Evolutionary conservation across 2,329 filamentous ascomycete genomes (phyloP).

Genomic region (Fusarium palustre): DNA sequence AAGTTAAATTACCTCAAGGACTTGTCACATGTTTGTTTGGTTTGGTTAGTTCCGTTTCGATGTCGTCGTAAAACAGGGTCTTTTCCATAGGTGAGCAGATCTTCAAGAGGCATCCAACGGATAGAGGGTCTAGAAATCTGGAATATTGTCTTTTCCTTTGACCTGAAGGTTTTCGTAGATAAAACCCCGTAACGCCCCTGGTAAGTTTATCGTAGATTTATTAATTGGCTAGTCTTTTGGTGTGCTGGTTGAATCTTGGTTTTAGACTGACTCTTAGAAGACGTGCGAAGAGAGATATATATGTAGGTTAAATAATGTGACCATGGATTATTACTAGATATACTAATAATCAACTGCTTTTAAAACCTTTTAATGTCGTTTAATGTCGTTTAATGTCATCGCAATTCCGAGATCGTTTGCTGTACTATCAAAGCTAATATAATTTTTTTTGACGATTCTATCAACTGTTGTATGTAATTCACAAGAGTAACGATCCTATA

Average conservation of each 20-base stretch:
- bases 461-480: background rate
- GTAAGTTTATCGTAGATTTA: background rate
- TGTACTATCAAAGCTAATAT: background rate
- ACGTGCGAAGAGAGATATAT: background rate
- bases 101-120: constrained; percentile 18
- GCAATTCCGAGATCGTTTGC: too few species aligned
- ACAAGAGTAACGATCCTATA: background rate
- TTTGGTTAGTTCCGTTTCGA: constrained; percentile 19
- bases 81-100: constrained; percentile 1
- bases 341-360: background rate
- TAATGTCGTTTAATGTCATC: too few species aligned
- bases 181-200: background rate
- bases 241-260: background rate
- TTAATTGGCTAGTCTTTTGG: background rate
- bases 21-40: constrained; percentile 12
- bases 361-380: background rate
- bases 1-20: constrained; percentile 13
- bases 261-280: background rate
- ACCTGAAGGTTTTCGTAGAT: background rate
- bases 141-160: background rate
- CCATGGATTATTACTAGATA: background rate
- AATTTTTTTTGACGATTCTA: background rate
- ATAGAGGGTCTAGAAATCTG: background rate
- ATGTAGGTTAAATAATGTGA: background rate
- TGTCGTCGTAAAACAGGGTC: constrained; percentile 38